Conservation (phyloP, 441 rosid species). For the Pelargonium myrrhifolium region DNA sequence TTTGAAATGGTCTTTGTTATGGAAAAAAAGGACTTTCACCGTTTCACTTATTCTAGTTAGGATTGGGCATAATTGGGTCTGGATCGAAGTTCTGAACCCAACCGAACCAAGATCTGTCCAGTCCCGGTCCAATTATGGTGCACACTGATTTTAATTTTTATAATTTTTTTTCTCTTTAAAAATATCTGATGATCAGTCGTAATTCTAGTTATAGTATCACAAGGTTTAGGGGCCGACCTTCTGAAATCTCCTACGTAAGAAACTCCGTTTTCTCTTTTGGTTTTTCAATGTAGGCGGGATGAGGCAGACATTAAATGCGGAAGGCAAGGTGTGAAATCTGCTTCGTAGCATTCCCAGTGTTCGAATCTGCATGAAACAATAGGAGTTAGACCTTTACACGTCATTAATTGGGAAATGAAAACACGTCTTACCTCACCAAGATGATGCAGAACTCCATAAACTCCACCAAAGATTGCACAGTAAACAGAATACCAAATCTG, state of each 20-base stretch:
- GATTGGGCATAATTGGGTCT: too few relatives aligned
- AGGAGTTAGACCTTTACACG: constrained; percentile 26
- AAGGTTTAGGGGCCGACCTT: constrained; percentile 39
- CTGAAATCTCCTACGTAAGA: constrained; percentile 38
- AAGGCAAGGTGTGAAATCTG: constrained; percentile 82
- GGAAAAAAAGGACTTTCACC: not conserved
- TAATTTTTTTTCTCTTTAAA: too few relatives aligned
- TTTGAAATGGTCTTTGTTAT: constrained; percentile 10
- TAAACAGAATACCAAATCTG: constrained; percentile 99
- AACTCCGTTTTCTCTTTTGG: constrained; percentile 35
- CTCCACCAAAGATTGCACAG: constrained; percentile 82
- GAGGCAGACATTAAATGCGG: constrained; percentile 70
- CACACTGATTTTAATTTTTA: too few relatives aligned
- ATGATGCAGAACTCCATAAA: constrained; percentile 93
- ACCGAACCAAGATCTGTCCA: too few relatives aligned
- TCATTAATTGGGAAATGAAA: constrained; percentile 13
- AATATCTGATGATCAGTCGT: not conserved
- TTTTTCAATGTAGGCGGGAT: constrained; percentile 58
- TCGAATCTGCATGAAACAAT: constrained; percentile 55
- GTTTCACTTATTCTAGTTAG: not conserved
- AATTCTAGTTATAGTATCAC: not conserved
- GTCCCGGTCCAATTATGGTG: too few relatives aligned
- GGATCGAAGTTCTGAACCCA: too few relatives aligned
- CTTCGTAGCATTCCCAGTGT: constrained; percentile 98
- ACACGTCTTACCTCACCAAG: constrained; percentile 82